A percentile compares a stretch with the other conserved stretches of the same genome.
Evolutionary conservation across 768 basidiomycete species (phyloP).

Genomic region (Lactarius hatsudake): DNA sequence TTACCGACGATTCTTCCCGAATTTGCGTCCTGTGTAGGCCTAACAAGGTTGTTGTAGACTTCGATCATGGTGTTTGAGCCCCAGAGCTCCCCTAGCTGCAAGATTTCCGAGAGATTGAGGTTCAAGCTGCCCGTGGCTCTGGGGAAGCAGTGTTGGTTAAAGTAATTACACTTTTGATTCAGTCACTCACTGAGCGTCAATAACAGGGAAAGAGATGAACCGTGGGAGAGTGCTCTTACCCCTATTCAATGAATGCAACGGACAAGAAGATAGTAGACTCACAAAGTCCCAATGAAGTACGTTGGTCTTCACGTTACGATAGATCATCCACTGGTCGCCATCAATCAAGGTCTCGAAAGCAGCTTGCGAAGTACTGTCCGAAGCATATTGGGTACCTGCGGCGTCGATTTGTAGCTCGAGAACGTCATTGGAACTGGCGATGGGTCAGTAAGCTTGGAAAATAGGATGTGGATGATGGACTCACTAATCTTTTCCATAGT

Average conservation of each 20-base stretch:
- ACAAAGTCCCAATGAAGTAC: conserved; percentile 74
- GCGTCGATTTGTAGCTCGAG: conserved; percentile 60
- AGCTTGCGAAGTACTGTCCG: conserved; percentile 34
- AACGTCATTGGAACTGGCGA: conserved; percentile 55
- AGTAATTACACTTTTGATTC: background rate
- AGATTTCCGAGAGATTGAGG: conserved; percentile 34
- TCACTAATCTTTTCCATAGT: conserved; percentile 57
- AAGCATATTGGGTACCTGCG: conserved; percentile 57
- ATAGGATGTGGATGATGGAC: conserved; percentile 18
- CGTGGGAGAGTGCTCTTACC: conserved; percentile 58
- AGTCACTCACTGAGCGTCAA: conserved; percentile 41
- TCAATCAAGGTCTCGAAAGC: conserved; percentile 58
- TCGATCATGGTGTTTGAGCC: conserved; percentile 18
- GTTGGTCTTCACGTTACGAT: conserved; percentile 51
- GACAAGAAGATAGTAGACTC: conserved; percentile 28
- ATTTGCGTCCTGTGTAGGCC: conserved; percentile 31
- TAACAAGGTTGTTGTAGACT: conserved; percentile 24
- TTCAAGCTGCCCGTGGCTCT: conserved; percentile 33
- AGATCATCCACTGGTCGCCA: conserved; percentile 71
- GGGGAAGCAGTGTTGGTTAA: background rate
- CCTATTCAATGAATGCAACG: background rate
- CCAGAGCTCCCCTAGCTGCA: conserved; percentile 33
- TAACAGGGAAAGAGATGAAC: conserved; percentile 65
- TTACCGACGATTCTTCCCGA: conserved; percentile 34
- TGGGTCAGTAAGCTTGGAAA: background rate